Percentiles rank a stretch among this genome's conserved stretches.
phyloP scores from a whole-genome alignment of 2,329 filamentous ascomycete genomes.

The Leptographium lundbergii region DNA sequence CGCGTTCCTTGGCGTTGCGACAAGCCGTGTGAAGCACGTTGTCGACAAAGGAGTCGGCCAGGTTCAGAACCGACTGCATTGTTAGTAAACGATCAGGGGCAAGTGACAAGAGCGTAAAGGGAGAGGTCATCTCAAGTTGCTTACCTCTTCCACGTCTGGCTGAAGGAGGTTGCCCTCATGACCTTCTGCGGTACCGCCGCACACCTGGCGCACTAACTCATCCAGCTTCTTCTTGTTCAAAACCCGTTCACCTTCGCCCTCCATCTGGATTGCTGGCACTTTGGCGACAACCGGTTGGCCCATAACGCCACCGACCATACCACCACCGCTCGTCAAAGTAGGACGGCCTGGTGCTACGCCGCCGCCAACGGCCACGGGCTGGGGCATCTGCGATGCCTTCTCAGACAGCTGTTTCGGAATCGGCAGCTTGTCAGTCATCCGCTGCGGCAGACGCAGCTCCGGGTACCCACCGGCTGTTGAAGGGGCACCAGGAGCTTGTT shows the following conservation, averaged over 20 bases:
- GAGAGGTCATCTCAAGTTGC: conserved; percentile 33
- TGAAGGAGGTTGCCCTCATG: conserved; percentile 66
- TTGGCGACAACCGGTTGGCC: conserved; percentile 75
- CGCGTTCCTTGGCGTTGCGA: conserved; percentile 83
- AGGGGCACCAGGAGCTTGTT: conserved; percentile 14
- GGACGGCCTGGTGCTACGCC: conserved; percentile 56
- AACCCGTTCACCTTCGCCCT: conserved; percentile 83
- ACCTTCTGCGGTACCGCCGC: conserved; percentile 62
- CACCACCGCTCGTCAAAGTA: conserved; percentile 69
- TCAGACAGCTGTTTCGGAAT: conserved; percentile 69
- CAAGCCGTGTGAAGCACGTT: conserved; percentile 78
- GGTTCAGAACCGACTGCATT: conserved; percentile 63
- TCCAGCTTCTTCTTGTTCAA: conserved; percentile 98
- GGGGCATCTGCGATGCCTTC: conserved; percentile 54
- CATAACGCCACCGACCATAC: conserved; percentile 69
- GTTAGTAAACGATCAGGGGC: conserved; percentile 5
- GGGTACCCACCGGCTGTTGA: background rate
- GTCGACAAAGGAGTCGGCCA: conserved; percentile 93
- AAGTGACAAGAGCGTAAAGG: background rate
- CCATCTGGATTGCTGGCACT: conserved; percentile 71
- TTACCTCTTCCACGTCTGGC: conserved; percentile 90
- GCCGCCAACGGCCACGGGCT: conserved; percentile 58
- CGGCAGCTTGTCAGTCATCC: conserved; percentile 52
- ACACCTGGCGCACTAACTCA: conserved; percentile 87
- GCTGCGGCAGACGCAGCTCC: conserved; percentile 14